Evolutionary conservation across 371 early-diverging fungal genomes (phyloP), one percentile per base, ranked within the genome.

Genomic region (Apophysomyces elegans): DNA sequence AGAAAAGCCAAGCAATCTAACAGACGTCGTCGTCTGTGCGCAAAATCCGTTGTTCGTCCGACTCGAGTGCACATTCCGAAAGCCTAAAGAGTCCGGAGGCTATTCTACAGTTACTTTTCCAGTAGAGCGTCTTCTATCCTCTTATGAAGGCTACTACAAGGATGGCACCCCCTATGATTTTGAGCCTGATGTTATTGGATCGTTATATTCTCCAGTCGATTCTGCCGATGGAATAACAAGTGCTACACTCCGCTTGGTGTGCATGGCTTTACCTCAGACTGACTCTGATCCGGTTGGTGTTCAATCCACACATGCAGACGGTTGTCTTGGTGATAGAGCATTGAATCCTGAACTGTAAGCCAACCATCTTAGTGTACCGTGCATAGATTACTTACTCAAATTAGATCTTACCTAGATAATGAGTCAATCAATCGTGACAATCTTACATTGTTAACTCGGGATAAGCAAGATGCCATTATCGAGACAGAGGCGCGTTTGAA

Each of bases 191-290:
- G 73, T 65, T 5, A 87, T 93, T 59, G 94, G 92, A 6, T 83
- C 88, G 0, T 72, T 81, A 1, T 69, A 70, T 5, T 90, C 88
- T 12, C 92, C 92, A 5, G 81, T 93, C 0, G 90, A 79, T 37
- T 91, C 91, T 43, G 77, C 79, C 5, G 92, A 92, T 72, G 90
- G 88, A 0, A 50, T 50, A n/a, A 91, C 92, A 0, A 75, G 81
- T 0, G 92, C 91, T 3, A 86, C 84, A 4, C 72, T 91, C 4
- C 91, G 86, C 56, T 60, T 93, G 7, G 80, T 88, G 0, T 86
- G 90, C 59, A 71, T 91, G 60, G 89, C 90, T 1, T 68, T 91
- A 12, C 87, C 91, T 7, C 68, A 70, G 45, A 73, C 82, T 2
- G 75, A 80, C 2, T 78, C 78, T 56, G 84, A 86, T 44, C 65